A percentile compares a stretch with the other conserved stretches of the same genome.
Conservation (phyloP, 2,329 filamentous ascomycete genomes). For the Verticillium longisporum region DNA sequence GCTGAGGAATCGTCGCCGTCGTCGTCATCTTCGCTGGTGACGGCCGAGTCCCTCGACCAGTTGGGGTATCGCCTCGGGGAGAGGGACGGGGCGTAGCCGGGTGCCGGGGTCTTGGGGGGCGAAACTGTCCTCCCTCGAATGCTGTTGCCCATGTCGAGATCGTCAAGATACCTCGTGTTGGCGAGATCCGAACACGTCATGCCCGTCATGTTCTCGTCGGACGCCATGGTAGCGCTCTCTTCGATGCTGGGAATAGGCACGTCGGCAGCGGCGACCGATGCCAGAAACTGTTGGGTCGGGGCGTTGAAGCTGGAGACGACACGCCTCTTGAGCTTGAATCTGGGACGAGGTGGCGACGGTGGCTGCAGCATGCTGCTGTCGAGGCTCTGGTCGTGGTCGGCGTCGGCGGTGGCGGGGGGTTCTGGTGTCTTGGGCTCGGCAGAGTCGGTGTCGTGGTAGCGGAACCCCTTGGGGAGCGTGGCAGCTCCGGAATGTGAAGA, state of each 20-base stretch:
- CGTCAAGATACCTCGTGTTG: constrained; percentile 24
- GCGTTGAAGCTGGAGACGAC: constrained; percentile 45
- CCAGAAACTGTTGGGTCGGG: constrained; percentile 60
- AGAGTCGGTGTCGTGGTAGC: constrained; percentile 23
- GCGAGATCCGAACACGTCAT: constrained; percentile 17
- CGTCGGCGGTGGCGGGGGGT: constrained; percentile 22
- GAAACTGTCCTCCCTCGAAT: constrained; percentile 38
- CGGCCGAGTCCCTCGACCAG: constrained; percentile 51
- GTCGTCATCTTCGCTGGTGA: constrained; percentile 43
- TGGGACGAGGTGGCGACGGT: constrained; percentile 43
- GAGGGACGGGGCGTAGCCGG: constrained; percentile 34
- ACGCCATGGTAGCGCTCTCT: constrained; percentile 33
- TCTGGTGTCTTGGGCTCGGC: constrained; percentile 45
- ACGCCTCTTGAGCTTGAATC: constrained; percentile 49
- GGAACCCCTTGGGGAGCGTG: constrained; percentile 35
- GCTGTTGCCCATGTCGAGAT: constrained; percentile 21
- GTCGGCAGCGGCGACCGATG: constrained; percentile 58
- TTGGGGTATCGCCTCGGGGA: constrained; percentile 45
- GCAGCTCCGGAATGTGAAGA: constrained; percentile 37
- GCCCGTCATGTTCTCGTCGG: constrained; percentile 37
- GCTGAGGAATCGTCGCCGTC: constrained; percentile 38
- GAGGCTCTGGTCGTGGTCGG: constrained; percentile 3
- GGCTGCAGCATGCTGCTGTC: constrained; percentile 22
- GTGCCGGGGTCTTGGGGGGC: constrained; percentile 53
- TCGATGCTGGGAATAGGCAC: constrained; percentile 60